Base-by-base conservation (phyloP, 768 basidiomycete genomes). In the Rhodotorula babjevae region DNA sequence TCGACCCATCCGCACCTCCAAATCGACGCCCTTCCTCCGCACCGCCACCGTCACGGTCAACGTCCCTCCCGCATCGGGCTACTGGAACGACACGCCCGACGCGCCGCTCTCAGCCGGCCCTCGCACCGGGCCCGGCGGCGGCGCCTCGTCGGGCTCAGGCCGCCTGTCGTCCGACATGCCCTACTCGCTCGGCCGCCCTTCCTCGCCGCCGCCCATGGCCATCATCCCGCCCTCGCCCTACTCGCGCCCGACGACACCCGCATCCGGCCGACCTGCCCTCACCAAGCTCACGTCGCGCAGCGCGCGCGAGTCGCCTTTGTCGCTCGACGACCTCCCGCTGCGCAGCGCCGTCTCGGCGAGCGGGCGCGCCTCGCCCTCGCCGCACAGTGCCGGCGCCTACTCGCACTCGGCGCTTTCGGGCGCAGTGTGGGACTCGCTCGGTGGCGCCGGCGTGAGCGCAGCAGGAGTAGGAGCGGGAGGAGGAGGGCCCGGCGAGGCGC, bases 11-110 rank as follows among this genome's bases (percentile, higher is more conserved):
- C 63, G 70, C 10, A 60, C 60, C 15, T 52, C 57, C 60, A 71
- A 71, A 31, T 75, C 70, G 10, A 72, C 67, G 1, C 74, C 74
- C 5, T 75, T 75, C 64, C 65, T 75, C 27, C 70, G 74, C 15
- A 58, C 12, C 46, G 47, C 31, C 21, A 52, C 19, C 33, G 57
- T 59, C 53, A 21, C 46, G 3, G 29, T 25, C 61, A 52, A 61
- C 27, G 9, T 27, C 23, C 42, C 25, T 14, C 23, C 57, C 47
- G 49, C 47, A 29, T 40, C 12, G 56, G 47, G 65, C 8, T 46
- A 61, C 36, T 74, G 69, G 68, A 70, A 70, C 73, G 73, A 74
- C 23, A 53, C 63, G 27, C 69, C 73, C 53, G 53, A 55, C 29
- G 53, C 53, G 53, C 53, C n/a, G 6, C 53, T 25, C 23, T 15